These are phyloP conservation scores for Candida gorgasii DNA, from an alignment of 805 yeast genomes.

Conservation along the genomic window DNA sequence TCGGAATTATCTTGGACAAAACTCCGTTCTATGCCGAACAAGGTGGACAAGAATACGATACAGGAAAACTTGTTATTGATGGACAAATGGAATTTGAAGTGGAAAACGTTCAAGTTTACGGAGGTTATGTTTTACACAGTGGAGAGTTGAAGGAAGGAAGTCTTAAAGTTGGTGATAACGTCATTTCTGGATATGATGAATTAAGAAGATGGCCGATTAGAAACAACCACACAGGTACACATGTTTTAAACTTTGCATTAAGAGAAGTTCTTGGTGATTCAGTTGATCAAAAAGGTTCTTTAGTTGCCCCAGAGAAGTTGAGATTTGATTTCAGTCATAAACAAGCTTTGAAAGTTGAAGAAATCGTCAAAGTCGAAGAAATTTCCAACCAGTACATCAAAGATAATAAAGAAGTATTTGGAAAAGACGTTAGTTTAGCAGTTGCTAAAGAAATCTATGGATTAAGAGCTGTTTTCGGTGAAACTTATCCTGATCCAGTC, in stretches of 20 bases:
- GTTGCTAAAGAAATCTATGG: conserved; percentile 76
- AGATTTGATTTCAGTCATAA: conserved; percentile 96
- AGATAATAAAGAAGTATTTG: conserved; percentile 68
- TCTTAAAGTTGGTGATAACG: conserved; percentile 63
- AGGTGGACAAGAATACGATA: conserved; percentile 98
- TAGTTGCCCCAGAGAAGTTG: conserved; percentile 92
- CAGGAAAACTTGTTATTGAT: conserved; percentile 89
- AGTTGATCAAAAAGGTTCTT: conserved; percentile 94
- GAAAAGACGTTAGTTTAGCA: conserved; percentile 77
- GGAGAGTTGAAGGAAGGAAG: conserved; percentile 81
- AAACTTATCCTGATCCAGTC: conserved; percentile 98
- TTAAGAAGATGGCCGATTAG: conserved; percentile 94
- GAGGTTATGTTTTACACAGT: conserved; percentile 94
- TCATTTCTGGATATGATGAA: conserved; percentile 88
- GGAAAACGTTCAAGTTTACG: conserved; percentile 87
- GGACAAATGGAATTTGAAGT: conserved; percentile 87
- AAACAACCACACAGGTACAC: conserved; percentile 98
- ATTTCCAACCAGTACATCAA: conserved; percentile 73
- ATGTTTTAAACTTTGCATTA: conserved; percentile 85
- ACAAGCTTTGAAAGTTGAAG: conserved; percentile 71
- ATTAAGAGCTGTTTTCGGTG: conserved; percentile 97
- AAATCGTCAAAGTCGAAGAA: conserved; percentile 73
- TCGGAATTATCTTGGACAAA: conserved; percentile 82
- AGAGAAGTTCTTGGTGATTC: conserved; percentile 83
- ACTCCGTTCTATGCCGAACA: conserved; percentile 98